Evolutionary conservation across 352 stramenopile genomes (phyloP), one percentile per base, ranked within the genome.

Genomic region (Pythium rhizo-oryzae): DNA sequence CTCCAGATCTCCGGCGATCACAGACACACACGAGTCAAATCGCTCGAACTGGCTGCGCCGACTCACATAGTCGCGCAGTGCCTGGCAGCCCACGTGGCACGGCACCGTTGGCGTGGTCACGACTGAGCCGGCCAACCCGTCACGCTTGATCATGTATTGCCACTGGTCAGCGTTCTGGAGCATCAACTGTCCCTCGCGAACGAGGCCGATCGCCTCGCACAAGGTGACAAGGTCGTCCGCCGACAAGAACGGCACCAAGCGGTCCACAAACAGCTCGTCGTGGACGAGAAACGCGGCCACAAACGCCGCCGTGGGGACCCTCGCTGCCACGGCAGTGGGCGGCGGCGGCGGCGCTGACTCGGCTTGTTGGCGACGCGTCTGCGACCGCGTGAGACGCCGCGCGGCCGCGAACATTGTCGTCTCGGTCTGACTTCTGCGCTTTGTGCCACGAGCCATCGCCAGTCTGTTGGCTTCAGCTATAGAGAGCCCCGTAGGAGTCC

Each of bases 1-100:
- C 19, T 74, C 72, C 53, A 94, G 52, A 50, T 92, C 77, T 0
- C 75, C 82, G 23, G 76, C 50, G 11, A 84, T 35, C n/a, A 91
- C 74, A 8, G 62, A 9, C 9, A 87, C 65, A 44, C 68, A 72
- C 21, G 61, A 28, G 11, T 66, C 49, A 47, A 92, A 84, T n/a
- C 59, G 59, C 39, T 81, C 74, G 4, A 77, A 47, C 41, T 89
- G 79, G 15, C 52, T 71, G 50, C 71, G 68, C 16, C 85, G 62
- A 66, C 70, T 87, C 55, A 85, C 41, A 56, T 88, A 89, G 9
- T 81, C 65, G 4, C 24, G 50, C 3, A 89, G 39, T 19, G 69
- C 67, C 7, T 23, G 33, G 43, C 78, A 82, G 7, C 66, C 74
- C 7, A 19, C 19, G 18, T 4, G 47, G 19, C 62, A 68, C 5